A percentile compares a stretch with the other conserved stretches of the same genome.
Evolutionary conservation across 1,139 yeast species (phyloP).

Genomic region (Pichia terricola): DNA sequence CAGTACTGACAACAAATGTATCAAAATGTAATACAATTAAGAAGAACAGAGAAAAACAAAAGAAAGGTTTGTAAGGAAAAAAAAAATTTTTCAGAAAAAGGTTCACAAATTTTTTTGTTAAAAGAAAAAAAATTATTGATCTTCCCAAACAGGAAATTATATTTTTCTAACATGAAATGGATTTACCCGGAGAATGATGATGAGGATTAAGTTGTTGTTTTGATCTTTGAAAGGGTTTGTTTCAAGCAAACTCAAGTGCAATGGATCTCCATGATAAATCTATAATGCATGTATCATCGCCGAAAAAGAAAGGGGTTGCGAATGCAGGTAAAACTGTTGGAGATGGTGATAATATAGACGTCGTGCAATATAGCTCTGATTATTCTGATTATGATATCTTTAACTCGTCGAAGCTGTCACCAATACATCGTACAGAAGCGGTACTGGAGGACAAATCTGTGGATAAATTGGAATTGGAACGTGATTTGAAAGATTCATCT

Average conservation of each 20-base stretch:
- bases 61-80: background rate
- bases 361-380: background rate
- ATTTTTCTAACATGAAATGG: too few species aligned
- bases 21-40: background rate
- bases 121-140: too few species aligned
- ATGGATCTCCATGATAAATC: too few species aligned
- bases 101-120: too few species aligned
- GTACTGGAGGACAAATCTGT: background rate
- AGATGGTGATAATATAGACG: background rate
- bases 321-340: background rate
- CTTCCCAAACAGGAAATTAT: too few species aligned
- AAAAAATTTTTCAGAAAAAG: background rate
- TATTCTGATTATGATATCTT: background rate
- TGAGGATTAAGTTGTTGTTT: too few species aligned
- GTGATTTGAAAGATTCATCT: too few species aligned
- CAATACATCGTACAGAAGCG: background rate
- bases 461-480: too few species aligned
- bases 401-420: background rate
- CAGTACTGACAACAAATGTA: too few species aligned
- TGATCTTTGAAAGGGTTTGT: too few species aligned
- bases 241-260: too few species aligned
- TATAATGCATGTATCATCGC: background rate
- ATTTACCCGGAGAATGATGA: too few species aligned
- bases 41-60: slow-evolving; percentile 3
- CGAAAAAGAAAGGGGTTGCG: background rate